Conservation (phyloP, 805 yeast species). For the Candida dajiaensis region DNA sequence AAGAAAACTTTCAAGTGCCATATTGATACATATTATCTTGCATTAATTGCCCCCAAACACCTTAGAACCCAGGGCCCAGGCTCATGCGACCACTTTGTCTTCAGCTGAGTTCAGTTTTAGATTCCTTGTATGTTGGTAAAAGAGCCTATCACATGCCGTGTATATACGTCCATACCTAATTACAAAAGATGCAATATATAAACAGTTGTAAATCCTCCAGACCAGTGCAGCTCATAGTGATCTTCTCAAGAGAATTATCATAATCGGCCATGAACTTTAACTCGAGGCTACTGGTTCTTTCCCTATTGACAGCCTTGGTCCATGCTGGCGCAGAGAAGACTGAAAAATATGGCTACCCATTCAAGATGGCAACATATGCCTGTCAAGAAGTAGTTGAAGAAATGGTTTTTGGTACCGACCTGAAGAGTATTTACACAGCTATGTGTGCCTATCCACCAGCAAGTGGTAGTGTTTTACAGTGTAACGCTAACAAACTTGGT, state of each 20-base stretch:
- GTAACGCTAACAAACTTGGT: slow-evolving; percentile 6
- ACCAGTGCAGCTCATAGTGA: no score
- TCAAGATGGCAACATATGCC: background rate
- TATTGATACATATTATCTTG: no score
- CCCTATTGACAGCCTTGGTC: background rate
- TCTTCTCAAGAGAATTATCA: background rate
- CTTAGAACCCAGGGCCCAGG: no score
- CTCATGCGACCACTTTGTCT: no score
- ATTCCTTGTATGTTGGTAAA: background rate
- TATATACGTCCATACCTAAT: background rate
- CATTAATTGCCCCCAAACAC: no score
- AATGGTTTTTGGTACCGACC: background rate
- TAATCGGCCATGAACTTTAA: background rate
- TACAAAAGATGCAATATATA: background rate
- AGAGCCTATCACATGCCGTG: background rate
- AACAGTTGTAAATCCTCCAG: background rate
- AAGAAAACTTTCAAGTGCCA: background rate
- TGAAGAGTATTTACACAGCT: background rate
- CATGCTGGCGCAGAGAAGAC: background rate
- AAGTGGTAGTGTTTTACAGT: slow-evolving; percentile 6
- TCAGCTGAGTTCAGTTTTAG: background rate
- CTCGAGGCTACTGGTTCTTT: background rate
- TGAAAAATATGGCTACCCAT: background rate
- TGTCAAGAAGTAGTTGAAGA: background rate
- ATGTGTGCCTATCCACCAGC: slow-evolving; percentile 15